A percentile compares a stretch with the other conserved stretches of the same genome.
phyloP scores from a whole-genome alignment of 2,329 filamentous ascomycete species.

The Thelonectria blattea region DNA sequence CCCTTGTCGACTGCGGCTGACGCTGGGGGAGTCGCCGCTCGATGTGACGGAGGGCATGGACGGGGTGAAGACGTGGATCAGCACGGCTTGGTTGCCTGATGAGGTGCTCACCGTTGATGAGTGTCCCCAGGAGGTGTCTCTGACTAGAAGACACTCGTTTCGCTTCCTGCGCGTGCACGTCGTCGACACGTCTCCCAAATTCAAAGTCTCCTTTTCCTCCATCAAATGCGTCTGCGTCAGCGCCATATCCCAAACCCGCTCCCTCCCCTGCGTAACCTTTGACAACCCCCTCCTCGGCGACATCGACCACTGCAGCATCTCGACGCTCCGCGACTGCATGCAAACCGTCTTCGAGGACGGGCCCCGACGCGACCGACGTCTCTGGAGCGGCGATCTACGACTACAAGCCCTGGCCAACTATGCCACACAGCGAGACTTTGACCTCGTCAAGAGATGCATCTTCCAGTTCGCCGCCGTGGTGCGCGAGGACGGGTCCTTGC shows the following conservation, averaged over 20 bases:
- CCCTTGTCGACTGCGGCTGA: constrained; percentile 42
- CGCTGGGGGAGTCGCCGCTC: constrained; percentile 45
- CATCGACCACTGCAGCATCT: constrained; percentile 41
- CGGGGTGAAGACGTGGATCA: constrained; percentile 45
- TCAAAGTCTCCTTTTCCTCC: constrained; percentile 41
- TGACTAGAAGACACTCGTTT: constrained; percentile 44
- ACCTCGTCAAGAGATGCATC: constrained; percentile 44
- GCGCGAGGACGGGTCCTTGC: constrained; percentile 41
- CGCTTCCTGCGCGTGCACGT: constrained; percentile 43
- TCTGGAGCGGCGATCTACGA: constrained; percentile 46
- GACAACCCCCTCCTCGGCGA: constrained; percentile 30
- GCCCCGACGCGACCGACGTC: constrained; percentile 44
- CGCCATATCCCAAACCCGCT: constrained; percentile 30
- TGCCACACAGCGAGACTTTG: constrained; percentile 43
- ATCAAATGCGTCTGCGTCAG: constrained; percentile 39
- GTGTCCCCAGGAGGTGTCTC: constrained; percentile 38
- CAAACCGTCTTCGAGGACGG: constrained; percentile 48
- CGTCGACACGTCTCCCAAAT: constrained; percentile 44
- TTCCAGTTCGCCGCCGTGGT: constrained; percentile 44
- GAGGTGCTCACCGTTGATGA: constrained; percentile 45
- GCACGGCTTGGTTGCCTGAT: constrained; percentile 46
- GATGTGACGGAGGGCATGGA: constrained; percentile 45
- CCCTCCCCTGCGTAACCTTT: constrained; percentile 26
- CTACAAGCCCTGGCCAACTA: constrained; percentile 47
- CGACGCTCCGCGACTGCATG: constrained; percentile 47